Base-by-base conservation (phyloP, 2,329 filamentous ascomycete species). In the Huntiella moniliformis region DNA sequence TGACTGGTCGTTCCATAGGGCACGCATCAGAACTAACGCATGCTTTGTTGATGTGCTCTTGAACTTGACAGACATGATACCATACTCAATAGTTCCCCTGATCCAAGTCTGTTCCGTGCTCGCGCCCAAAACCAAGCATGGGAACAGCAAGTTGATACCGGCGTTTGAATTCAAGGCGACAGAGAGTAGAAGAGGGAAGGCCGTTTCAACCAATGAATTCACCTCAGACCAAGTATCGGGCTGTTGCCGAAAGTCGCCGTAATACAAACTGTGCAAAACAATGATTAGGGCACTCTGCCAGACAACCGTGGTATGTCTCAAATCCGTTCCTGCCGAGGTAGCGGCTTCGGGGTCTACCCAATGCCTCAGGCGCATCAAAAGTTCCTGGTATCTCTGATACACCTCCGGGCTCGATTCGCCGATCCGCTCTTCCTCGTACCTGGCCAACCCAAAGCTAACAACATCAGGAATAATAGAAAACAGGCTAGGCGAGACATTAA, bases 81-180 rank as follows among this genome's bases (percentile, higher is more conserved):
- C 48, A 38, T 50, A 50, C 17, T 41, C 35, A 12, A 50, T 22
- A n/a, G 48, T 46, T 16, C 41, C 48, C 4, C 13, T 39, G 7
- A 50, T 36, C 48, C 48, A 50, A 7, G 46, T 44, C 18, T 50
- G 38, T 31, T 50, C 48, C n/a, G 48, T 50, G 11, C 48, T 46
- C 7, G 48, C 46, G 3, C 39, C 44, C n/a, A 50, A 36, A 3
- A 50, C 31, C 44, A 50, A 28, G n/a, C 38, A 42, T 5, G 48
- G 48, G 16, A 50, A 46, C 17, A 50, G 18, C 44, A 50, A 46
- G 28, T 44, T 50, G 16, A 38, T 38, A n/a, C 48, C 48, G 11
- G 44, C 40, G 35, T 50, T 50, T 6, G 48, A 50, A 13, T 40
- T 46, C 13, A 50, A 40, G 8, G 44, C 48, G 4, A 50, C 48